Conservation (phyloP, 2,329 filamentous ascomycete genomes). For the Cladosporium sphaerospermum region DNA sequence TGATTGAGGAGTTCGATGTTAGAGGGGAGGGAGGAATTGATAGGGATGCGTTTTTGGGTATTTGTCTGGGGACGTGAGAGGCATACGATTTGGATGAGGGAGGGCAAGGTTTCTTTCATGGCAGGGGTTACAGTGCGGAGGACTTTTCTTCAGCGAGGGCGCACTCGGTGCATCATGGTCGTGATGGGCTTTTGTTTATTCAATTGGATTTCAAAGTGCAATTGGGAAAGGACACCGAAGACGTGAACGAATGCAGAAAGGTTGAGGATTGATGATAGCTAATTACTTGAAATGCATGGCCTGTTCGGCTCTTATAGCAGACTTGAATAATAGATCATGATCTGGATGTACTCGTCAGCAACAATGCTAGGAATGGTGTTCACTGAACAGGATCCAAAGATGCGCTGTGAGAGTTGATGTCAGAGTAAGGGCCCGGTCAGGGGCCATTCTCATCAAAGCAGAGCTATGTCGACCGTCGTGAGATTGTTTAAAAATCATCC, state of each 20-base stretch:
- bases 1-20: conserved; percentile 98
- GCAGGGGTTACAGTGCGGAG: not conserved
- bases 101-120: too few relatives aligned
- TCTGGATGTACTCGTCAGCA: conserved; percentile 2
- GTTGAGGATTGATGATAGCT: not conserved
- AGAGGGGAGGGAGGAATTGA: conserved; percentile 77
- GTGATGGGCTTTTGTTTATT: not conserved
- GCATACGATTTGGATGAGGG: not conserved
- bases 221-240: not conserved
- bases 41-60: conserved; percentile 60
- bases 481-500: conserved; percentile 32
- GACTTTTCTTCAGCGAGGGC: not conserved
- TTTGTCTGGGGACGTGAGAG: conserved; percentile 46
- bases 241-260: not conserved
- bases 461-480: conserved; percentile 39
- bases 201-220: not conserved
- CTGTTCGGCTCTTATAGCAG: conserved; percentile 1
- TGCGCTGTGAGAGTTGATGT: conserved; percentile 1
- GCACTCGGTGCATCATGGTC: not conserved
- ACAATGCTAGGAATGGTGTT: not conserved
- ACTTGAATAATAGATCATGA: not conserved
- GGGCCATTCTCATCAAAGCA: conserved; percentile 35
- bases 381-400: not conserved
- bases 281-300: not conserved
- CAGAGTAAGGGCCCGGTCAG: conserved; percentile 27